Evolutionary conservation across 2,329 filamentous ascomycete species (phyloP), one percentile per base, ranked within the genome.

Genomic region (Diplodia scrobiculata): DNA sequence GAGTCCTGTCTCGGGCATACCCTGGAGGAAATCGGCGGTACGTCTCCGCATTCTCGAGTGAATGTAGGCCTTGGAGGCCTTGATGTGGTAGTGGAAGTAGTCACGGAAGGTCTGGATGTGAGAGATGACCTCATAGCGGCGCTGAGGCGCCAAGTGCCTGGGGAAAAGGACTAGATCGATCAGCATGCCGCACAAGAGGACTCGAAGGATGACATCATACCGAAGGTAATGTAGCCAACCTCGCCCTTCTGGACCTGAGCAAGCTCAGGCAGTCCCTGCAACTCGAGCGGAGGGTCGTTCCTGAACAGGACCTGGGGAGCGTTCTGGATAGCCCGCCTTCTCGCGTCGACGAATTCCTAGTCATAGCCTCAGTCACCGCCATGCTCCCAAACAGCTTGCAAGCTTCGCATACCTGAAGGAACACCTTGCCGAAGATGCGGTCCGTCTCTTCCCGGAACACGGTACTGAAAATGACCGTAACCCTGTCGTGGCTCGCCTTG

Each of bases 81-180:
- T 99, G 81, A 99, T 99, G 80, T 99, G 95, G 79, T 99, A 99
- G 80, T 99, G 95, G 84, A 99, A 99, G 80, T 99, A 99, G 77
- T 99, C 95, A 71, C 95, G 91, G 91, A 99, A 99, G 14, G 95
- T 99, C 81, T 99, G 96, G 73, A 99, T 98, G 78, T 99, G 96
- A 60, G 93, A 97, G 72, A 99, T 99, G 77, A 96, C 93, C 71
- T 97, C 93, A 68, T 91, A 89, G 82, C 96, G 91, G 76, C 92
- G 87, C 79, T 97, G 92, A 14, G 88, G 87, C 14, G 92, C 94
- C 70, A 99, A 84, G 79, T 99, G 96, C 70, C 95, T 89, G 54
- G 95, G 94, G 83, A 99, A 99, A 51, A 99, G 86, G 55, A 98
- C 95, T 96, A 54, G 1, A 27, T 0, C 7, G 9, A 55, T 78